Evolutionary conservation across 2,329 filamentous ascomycete genomes (phyloP).

Genomic region (Trichoderma sp.): DNA sequence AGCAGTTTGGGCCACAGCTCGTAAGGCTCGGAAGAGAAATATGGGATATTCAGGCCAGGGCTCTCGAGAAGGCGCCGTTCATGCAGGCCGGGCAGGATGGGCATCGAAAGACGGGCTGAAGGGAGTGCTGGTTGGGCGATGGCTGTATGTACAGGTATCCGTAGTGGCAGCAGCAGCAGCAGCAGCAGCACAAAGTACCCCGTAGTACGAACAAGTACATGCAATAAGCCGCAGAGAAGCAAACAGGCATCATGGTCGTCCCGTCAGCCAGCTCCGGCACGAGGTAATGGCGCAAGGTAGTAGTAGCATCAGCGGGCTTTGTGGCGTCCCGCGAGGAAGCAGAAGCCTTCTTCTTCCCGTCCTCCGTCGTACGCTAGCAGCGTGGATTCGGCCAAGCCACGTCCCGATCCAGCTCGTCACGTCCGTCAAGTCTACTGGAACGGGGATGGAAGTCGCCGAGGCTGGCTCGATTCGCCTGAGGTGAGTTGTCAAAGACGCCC

Average conservation of each 20-base stretch:
- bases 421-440: conserved; percentile 4
- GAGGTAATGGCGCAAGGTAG: not conserved
- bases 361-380: conserved; percentile 8
- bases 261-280: no score
- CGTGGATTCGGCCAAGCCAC: conserved; percentile 13
- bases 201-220: no score
- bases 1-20: conserved; percentile 43
- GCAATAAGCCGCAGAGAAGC: no score
- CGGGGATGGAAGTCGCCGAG: conserved; percentile 9
- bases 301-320: not conserved
- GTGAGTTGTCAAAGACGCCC: conserved; percentile 24
- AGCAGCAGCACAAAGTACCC: not conserved
- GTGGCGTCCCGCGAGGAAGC: conserved; percentile 3
- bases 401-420: conserved; percentile 22
- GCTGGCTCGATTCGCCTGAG: conserved; percentile 18
- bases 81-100: conserved; percentile 29
- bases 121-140: not conserved
- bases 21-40: conserved; percentile 37
- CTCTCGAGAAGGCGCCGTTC: conserved; percentile 37
- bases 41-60: conserved; percentile 43
- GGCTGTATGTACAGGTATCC: not conserved
- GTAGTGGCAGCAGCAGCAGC: not conserved
- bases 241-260: no score
- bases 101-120: conserved; percentile 12
- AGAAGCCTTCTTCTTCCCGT: conserved; percentile 12